phyloP scores from a whole-genome alignment of 176 grass and related monocot genomes.

The Pontederia crassipes region DNA sequence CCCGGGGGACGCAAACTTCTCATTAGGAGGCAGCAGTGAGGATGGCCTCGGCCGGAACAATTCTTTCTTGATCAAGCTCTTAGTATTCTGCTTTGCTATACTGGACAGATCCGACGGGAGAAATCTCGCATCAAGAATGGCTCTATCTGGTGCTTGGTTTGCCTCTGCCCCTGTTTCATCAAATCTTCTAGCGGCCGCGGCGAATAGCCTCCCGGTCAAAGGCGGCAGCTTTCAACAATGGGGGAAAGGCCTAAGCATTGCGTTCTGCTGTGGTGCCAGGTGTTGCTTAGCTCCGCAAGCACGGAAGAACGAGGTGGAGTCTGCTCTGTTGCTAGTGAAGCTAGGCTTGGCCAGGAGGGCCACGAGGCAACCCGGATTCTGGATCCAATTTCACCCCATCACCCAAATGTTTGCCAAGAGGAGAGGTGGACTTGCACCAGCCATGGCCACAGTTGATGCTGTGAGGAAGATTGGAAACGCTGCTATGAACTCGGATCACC shows the following conservation, averaged over 20 bases:
- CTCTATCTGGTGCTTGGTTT: conserved; percentile 74
- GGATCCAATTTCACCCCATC: conserved; percentile 87
- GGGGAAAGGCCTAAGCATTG: conserved; percentile 59
- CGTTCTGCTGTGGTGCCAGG: conserved; percentile 65
- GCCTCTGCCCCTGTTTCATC: conserved; percentile 79
- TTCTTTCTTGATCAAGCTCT: conserved; percentile 68
- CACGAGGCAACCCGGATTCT: conserved; percentile 66
- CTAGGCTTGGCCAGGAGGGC: conserved; percentile 76
- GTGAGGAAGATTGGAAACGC: conserved; percentile 61
- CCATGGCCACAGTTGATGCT: conserved; percentile 55
- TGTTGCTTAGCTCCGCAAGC: conserved; percentile 64
- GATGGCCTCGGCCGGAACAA: conserved; percentile 81
- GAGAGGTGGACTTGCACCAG: conserved; percentile 53
- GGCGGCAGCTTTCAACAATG: conserved; percentile 56
- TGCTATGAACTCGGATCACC: conserved; percentile 61
- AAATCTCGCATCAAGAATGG: conserved; percentile 71
- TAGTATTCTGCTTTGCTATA: conserved; percentile 76
- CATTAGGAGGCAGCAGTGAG: conserved; percentile 25
- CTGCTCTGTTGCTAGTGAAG: conserved; percentile 76
- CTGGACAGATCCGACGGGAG: conserved; percentile 74
- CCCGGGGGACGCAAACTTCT: conserved; percentile 44
- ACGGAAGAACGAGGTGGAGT: conserved; percentile 79
- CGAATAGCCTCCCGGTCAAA: conserved; percentile 60
- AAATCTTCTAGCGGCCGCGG: conserved; percentile 54
- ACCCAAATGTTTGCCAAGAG: conserved; percentile 74